Conservation (phyloP, 306 rosid genomes). For the Vigna reflexopilosa region DNA sequence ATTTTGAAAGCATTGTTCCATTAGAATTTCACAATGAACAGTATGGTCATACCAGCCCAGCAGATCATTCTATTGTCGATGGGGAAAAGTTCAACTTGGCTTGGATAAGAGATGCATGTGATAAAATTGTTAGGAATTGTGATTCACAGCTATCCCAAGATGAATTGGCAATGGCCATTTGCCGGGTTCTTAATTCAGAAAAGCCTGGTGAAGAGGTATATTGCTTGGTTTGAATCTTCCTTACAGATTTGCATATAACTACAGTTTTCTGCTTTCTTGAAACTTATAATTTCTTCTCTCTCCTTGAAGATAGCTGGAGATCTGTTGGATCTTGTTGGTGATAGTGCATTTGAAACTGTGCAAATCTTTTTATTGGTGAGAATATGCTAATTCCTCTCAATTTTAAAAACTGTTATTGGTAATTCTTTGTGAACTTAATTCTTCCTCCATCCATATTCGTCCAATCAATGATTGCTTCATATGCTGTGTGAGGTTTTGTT, state of each 20-base stretch:
- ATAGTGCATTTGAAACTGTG: slow-evolving; percentile 86
- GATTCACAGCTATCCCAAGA: slow-evolving; percentile 67
- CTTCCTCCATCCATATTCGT: slow-evolving; percentile 19
- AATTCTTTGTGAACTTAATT: slow-evolving; percentile 32
- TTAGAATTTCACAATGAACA: slow-evolving; percentile 54
- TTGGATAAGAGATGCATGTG: slow-evolving; percentile 89
- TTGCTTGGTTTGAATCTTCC: slow-evolving; percentile 34
- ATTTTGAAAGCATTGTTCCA: slow-evolving; percentile 56
- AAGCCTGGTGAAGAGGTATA: slow-evolving; percentile 97
- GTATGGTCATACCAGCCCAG: slow-evolving; percentile 39
- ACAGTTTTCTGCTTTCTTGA: slow-evolving; percentile 37
- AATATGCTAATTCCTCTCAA: slow-evolving; percentile 26
- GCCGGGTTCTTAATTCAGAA: slow-evolving; percentile 90
- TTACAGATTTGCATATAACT: slow-evolving; percentile 1
- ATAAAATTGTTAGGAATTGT: slow-evolving; percentile 61
- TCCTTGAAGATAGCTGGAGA: slow-evolving; percentile 85
- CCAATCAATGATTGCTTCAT: slow-evolving; percentile 37
- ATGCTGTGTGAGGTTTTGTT: slow-evolving; percentile 20
- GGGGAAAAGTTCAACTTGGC: slow-evolving; percentile 66
- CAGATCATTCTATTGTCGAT: slow-evolving; percentile 46
- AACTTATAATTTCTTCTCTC: slow-evolving; percentile 34
- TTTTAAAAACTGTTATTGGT: slow-evolving; percentile 31
- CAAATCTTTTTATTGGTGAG: slow-evolving; percentile 87
- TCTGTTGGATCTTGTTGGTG: slow-evolving; percentile 93
- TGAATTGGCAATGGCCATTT: slow-evolving; percentile 91